Evolutionary conservation across 768 basidiomycete species (phyloP).

Genomic region (Pholiota molesta): DNA sequence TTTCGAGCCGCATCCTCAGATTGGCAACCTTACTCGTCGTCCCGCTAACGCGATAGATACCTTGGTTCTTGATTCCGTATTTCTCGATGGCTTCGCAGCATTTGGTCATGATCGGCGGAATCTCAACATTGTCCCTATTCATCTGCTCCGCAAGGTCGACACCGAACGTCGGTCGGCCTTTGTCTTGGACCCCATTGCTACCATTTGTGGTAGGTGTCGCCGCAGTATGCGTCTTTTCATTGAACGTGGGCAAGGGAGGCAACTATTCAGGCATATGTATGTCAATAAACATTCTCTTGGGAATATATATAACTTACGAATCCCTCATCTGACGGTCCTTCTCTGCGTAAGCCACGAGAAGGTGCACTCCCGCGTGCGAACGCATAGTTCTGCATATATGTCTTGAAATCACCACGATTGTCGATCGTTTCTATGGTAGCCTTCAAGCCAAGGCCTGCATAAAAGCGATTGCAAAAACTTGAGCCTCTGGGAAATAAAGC

Average conservation of each 20-base stretch:
- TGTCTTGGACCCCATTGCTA: slow-evolving; percentile 50
- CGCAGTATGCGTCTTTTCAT: slow-evolving; percentile 22
- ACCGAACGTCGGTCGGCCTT: slow-evolving; percentile 86
- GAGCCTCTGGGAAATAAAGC: neutral
- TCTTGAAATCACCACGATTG: slow-evolving; percentile 92
- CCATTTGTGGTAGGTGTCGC: slow-evolving; percentile 26
- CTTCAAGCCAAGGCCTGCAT: slow-evolving; percentile 72
- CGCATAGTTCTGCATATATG: slow-evolving; percentile 96
- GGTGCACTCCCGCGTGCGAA: slow-evolving; percentile 75
- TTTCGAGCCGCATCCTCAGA: slow-evolving; percentile 83
- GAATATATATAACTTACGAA: slow-evolving; percentile 64
- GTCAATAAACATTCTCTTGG: slow-evolving; percentile 5
- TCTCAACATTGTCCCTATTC: slow-evolving; percentile 86
- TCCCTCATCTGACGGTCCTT: slow-evolving; percentile 90
- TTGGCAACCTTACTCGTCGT: slow-evolving; percentile 85
- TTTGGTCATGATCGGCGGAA: slow-evolving; percentile 85
- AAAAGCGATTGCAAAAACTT: neutral
- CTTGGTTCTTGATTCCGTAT: slow-evolving; percentile 80
- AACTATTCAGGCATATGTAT: slow-evolving; percentile 42
- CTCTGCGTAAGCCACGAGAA: slow-evolving; percentile 76
- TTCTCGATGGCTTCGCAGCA: slow-evolving; percentile 93
- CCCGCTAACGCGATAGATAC: slow-evolving; percentile 93
- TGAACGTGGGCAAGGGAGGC: slow-evolving; percentile 57
- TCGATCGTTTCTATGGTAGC: slow-evolving; percentile 90
- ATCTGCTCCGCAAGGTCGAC: slow-evolving; percentile 93